Evolutionary conservation across 495 filamentous ascomycete genomes (phyloP), one percentile per base, ranked within the genome.

Genomic region (Cetradonia linearis): DNA sequence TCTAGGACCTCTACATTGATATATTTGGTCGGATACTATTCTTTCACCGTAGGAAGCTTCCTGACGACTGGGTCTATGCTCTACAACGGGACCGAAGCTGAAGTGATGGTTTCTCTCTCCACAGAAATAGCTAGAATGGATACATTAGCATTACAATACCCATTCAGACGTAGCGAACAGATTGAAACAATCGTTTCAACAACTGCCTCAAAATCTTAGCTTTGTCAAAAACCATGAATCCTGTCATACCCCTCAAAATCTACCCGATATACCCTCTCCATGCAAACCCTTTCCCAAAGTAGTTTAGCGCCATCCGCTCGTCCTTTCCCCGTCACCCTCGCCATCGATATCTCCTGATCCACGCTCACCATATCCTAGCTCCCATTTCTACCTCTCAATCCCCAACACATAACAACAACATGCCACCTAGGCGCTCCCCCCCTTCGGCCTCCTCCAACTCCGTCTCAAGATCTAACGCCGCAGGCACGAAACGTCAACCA

Each of bases 371-470:
- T 9, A 31, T 16, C 28, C 28, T 4, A 8, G 8, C 8, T n/a
- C 30, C 27, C 4, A 6, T 3, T 23, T 18, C 18, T 18, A 46
- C 16, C 20, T 25, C 23, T 2, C 4, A 11, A 18, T 11, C n/a
- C 23, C 8, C 34, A 63, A 7, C 40, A 31, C 28, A 40, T 14
- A 18, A 10, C 14, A 31, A 9, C 25, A 47, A 47, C 38, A 40
- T 63, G 60, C 47, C 64, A n/a, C 64, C 61, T 14, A 66, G 61
- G 54, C 61, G 52, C 42, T 55, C 63, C 33, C 33, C 60, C 36
- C 25, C 28, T n/a, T 58, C 63, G 14, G 33, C 53, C 52, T 44
- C 56, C 63, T 18, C 63, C 38, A 30, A 56, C 34, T n/a, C 61
- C 50, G 7, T 44, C 40, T 2, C 40, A 6, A 38, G 1, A 10